Evolutionary conservation across 441 rosid species (phyloP).

Genomic region (Melastoma candidum): DNA sequence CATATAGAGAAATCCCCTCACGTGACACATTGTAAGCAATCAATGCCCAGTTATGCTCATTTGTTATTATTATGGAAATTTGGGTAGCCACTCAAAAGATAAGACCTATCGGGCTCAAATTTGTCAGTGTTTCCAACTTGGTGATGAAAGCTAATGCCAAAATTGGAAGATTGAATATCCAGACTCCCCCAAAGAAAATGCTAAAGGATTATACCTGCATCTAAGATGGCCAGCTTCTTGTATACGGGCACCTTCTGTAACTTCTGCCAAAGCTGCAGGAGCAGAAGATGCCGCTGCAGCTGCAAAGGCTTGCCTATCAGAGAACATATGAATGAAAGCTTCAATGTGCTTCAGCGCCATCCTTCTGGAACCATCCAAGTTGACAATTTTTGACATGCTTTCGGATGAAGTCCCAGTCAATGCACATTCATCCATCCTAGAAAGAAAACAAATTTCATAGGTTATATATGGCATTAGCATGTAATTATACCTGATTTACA

Average conservation of each 20-base stretch:
- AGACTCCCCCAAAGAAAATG: slow-evolving; percentile 2
- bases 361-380: slow-evolving; percentile 72
- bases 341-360: slow-evolving; percentile 79
- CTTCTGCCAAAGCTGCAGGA: slow-evolving; percentile 71
- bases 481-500: too few species aligned
- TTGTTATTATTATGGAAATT: too few species aligned
- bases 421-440: slow-evolving; percentile 77
- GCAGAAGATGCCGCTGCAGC: slow-evolving; percentile 65
- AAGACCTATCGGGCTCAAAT: too few species aligned
- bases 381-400: slow-evolving; percentile 59
- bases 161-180: too few species aligned
- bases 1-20: too few species aligned
- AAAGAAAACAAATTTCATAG: slow-evolving; percentile 2
- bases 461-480: too few species aligned
- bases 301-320: slow-evolving; percentile 63
- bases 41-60: too few species aligned
- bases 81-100: too few species aligned
- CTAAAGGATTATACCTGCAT: slow-evolving; percentile 54
- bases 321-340: slow-evolving; percentile 52
- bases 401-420: slow-evolving; percentile 50
- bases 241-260: slow-evolving; percentile 79
- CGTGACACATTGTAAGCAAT: too few species aligned
- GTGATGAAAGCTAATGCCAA: too few species aligned
- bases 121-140: too few species aligned
- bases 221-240: slow-evolving; percentile 93